Evolutionary conservation across 2,329 filamentous ascomycete genomes (phyloP).

Genomic region (Neofusicoccum parvum): DNA sequence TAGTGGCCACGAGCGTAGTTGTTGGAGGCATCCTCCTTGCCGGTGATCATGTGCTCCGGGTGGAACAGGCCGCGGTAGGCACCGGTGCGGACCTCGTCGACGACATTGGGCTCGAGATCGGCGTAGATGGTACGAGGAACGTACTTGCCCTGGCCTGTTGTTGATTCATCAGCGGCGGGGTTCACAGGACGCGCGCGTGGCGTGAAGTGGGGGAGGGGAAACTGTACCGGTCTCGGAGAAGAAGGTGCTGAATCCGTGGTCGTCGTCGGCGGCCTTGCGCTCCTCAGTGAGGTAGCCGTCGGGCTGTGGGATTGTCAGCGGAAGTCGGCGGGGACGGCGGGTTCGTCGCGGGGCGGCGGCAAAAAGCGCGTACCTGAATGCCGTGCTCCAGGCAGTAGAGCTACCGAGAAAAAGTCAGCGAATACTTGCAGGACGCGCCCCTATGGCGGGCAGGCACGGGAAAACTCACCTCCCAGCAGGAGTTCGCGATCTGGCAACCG

Average conservation of each 20-base stretch:
- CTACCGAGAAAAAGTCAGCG: conserved; percentile 49
- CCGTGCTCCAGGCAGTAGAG: conserved; percentile 99
- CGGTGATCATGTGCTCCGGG: conserved; percentile 70
- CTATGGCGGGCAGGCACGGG: not conserved
- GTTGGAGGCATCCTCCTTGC: conserved; percentile 77
- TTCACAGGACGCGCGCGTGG: not conserved
- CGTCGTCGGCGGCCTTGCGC: conserved; percentile 88
- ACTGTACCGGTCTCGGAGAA: conserved; percentile 68
- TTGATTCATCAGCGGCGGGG: conserved; percentile 17
- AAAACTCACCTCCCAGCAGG: conserved; percentile 96
- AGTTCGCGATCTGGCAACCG: conserved; percentile 99
- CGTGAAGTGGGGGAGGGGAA: not conserved
- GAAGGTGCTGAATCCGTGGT: conserved; percentile 95
- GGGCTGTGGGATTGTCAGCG: conserved; percentile 62
- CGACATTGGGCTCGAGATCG: conserved; percentile 71
- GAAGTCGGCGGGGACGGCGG: conserved; percentile 11
- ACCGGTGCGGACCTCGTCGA: conserved; percentile 73
- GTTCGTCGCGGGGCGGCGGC: conserved; percentile 8
- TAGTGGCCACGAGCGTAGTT: conserved; percentile 78
- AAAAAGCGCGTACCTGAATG: conserved; percentile 75
- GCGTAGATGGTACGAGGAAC: conserved; percentile 73
- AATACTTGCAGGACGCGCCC: not conserved
- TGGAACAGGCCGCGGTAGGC: conserved; percentile 70
- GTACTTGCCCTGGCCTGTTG: conserved; percentile 59
- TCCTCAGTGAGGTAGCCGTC: conserved; percentile 99